Evolutionary conservation across 768 basidiomycete genomes (phyloP).

Genomic region (Rhodocollybia butyracea): DNA sequence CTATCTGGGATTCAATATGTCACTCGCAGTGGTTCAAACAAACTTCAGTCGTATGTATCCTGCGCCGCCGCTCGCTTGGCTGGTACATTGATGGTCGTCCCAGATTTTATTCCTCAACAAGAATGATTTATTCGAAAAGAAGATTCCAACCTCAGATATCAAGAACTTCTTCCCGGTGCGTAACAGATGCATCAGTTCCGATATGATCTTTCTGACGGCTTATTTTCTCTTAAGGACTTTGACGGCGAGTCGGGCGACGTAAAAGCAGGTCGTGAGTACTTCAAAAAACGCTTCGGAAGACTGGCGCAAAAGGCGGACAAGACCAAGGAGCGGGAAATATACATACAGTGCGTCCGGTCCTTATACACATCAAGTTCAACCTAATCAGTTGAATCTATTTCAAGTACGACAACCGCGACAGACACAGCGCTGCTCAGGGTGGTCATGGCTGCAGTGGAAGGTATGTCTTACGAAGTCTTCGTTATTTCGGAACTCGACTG

Average conservation of each 20-base stretch:
- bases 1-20: conserved; percentile 98
- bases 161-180: conserved; percentile 84
- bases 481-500: conserved; percentile 9
- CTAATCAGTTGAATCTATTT: conserved; percentile 13
- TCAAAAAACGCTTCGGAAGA: conserved; percentile 79
- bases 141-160: conserved; percentile 80
- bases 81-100: too few species aligned
- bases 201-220: conserved; percentile 1
- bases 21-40: conserved; percentile 97
- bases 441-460: conserved; percentile 96
- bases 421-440: conserved; percentile 86
- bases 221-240: conserved; percentile 56
- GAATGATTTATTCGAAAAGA: conserved; percentile 87
- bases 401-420: conserved; percentile 84
- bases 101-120: conserved; percentile 96
- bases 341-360: conserved; percentile 75
- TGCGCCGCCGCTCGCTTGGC: too few species aligned
- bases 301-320: conserved; percentile 84
- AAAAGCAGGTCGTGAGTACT: conserved; percentile 81
- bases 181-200: too few species aligned
- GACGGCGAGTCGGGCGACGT: conserved; percentile 75
- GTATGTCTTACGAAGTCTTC: conserved; percentile 36
- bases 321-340: conserved; percentile 85
- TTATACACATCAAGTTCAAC: background rate
- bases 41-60: conserved; percentile 74